Conservation (phyloP, 75 land plant genomes). For the Azolla pinnata region DNA sequence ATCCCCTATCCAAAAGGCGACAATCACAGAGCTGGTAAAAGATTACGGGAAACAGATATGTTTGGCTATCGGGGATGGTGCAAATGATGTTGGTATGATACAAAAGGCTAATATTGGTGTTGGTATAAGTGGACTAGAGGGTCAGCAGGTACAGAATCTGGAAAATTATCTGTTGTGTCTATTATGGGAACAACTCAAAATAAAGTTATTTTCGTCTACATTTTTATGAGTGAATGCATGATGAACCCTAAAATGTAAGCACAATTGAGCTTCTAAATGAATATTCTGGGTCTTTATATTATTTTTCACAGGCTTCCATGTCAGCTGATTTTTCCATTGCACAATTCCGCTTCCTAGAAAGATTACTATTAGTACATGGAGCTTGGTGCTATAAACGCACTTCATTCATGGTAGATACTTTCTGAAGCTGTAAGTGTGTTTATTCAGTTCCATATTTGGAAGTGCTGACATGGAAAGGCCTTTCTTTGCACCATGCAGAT, state of each 20-base stretch:
- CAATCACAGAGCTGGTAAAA: constrained; percentile 28
- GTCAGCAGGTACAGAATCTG: constrained; percentile 32
- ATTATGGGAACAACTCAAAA: too few relatives aligned
- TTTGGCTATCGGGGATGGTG: constrained; percentile 45
- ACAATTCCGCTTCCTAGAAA: constrained; percentile 42
- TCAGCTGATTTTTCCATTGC: constrained; percentile 39
- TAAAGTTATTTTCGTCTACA: too few relatives aligned
- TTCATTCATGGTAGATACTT: constrained; percentile 31
- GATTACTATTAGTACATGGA: constrained; percentile 39
- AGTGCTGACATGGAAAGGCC: neutral
- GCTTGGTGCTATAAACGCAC: constrained; percentile 43
- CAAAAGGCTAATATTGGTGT: constrained; percentile 46
- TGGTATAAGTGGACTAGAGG: constrained; percentile 45
- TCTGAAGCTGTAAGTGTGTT: neutral
- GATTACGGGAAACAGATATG: constrained; percentile 31
- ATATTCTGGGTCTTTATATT: neutral
- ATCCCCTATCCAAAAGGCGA: constrained; percentile 40
- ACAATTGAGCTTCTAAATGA: too few relatives aligned
- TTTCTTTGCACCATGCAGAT: constrained; percentile 21
- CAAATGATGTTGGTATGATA: constrained; percentile 57
- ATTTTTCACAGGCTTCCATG: constrained; percentile 38
- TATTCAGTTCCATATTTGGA: neutral
- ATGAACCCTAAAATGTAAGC: too few relatives aligned
- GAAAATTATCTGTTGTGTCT: neutral
- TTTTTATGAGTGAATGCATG: too few relatives aligned